Evolutionary conservation across 164 flowering plant species (phyloP).

Genomic region (Paratinospora sagittata): DNA sequence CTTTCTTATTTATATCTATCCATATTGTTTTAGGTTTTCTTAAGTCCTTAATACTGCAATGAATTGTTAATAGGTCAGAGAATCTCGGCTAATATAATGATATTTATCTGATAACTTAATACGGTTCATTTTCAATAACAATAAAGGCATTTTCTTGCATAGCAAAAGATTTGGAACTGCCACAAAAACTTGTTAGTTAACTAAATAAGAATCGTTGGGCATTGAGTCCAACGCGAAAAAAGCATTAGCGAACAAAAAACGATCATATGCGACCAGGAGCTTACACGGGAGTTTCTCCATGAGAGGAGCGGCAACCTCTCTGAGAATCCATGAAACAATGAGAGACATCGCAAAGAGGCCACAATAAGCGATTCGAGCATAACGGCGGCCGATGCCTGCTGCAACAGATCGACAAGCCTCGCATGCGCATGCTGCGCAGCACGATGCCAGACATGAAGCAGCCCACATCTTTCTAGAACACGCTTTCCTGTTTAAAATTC

Average conservation of each 20-base stretch:
- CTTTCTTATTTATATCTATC: no score
- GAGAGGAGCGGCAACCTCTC: slow-evolving; percentile 95
- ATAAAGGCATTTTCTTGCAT: neutral
- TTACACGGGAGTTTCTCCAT: slow-evolving; percentile 93
- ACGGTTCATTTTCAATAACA: neutral
- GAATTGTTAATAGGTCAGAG: no score
- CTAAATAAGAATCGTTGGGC: no score
- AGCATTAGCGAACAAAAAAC: neutral
- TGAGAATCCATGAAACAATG: slow-evolving; percentile 83
- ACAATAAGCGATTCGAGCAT: slow-evolving; percentile 92
- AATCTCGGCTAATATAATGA: neutral
- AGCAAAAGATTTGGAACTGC: neutral
- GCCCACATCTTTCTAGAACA: slow-evolving; percentile 63
- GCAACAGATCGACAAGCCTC: slow-evolving; percentile 81
- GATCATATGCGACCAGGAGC: slow-evolving; percentile 10
- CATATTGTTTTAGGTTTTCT: no score
- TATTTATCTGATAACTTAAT: neutral
- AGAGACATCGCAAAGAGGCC: slow-evolving; percentile 87
- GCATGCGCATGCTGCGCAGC: slow-evolving; percentile 96
- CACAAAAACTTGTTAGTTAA: neutral
- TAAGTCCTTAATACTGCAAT: no score
- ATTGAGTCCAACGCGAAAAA: neutral
- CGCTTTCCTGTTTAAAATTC: neutral
- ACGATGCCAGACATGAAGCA: slow-evolving; percentile 94
- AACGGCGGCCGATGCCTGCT: slow-evolving; percentile 75